Percentiles rank a stretch among this genome's conserved stretches.
Conservation (phyloP, 164 flowering plant species). For the Vitis rotundifolia region DNA sequence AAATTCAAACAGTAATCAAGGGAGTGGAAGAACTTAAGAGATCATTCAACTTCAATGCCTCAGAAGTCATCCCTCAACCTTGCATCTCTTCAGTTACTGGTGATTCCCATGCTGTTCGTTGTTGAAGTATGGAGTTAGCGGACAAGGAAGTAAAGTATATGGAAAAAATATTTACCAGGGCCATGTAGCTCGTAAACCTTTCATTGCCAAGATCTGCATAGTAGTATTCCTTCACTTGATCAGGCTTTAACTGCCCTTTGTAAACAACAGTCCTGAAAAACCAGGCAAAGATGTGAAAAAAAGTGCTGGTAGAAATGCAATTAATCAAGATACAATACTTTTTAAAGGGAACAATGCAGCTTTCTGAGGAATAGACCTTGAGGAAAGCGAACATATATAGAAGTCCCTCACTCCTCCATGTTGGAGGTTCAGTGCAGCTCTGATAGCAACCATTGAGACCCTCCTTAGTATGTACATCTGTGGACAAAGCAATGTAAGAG, state of each 20-base stretch:
- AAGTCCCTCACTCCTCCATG: conserved; percentile 84
- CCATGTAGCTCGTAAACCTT: conserved; percentile 99
- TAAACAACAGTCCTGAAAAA: conserved; percentile 89
- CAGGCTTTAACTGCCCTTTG: conserved; percentile 97
- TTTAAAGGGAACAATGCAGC: not conserved
- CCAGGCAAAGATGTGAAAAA: conserved; percentile 2
- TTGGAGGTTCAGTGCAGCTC: conserved; percentile 85
- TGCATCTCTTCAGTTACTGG: conserved; percentile 67
- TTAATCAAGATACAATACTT: not conserved
- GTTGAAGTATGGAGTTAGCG: conserved; percentile 69
- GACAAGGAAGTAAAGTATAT: conserved; percentile 49
- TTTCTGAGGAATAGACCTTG: conserved; percentile 50
- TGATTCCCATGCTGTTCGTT: conserved; percentile 70
- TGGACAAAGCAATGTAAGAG: not conserved
- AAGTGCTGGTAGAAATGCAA: not conserved
- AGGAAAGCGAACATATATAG: conserved; percentile 96
- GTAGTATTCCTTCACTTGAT: conserved; percentile 86
- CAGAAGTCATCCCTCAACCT: conserved; percentile 92
- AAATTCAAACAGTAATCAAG: conserved; percentile 71
- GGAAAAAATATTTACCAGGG: conserved; percentile 95
- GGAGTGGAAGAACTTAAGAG: conserved; percentile 85
- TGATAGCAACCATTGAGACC: conserved; percentile 87
- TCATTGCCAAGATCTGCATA: conserved; percentile 92
- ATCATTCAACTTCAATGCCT: conserved; percentile 87
- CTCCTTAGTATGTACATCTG: conserved; percentile 97